Base-by-base conservation (phyloP, 2,329 filamentous ascomycete species). In the Parastagonospora avenae region DNA sequence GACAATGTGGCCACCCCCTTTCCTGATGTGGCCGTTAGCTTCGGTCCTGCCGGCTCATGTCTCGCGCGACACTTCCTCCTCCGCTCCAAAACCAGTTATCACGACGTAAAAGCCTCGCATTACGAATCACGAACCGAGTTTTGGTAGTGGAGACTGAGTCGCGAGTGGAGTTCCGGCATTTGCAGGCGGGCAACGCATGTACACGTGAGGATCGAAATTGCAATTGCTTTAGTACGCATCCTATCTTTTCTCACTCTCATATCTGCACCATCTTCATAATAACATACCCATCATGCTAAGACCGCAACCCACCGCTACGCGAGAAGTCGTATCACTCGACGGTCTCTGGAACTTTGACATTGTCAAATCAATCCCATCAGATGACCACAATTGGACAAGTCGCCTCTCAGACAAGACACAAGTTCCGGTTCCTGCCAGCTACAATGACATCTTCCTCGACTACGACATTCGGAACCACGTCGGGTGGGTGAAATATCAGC, bases 401-500 rank as follows among this genome's bases (percentile, higher is more conserved):
- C 43, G 28, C 8, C 9, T 54, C n/a, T 40, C 42, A n/a, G 10
- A 29, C 30, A 50, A 46, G 8, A n/a, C 15, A 10, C 46, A 54
- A 40, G 28, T 19, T 8, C 52, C 48, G 4, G 47, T 54, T 14
- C 52, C 50, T 12, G 48, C 52, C 14, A 51, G 42, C 32, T 55
- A 55, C 36, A 52, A 55, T 31, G 52, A 55, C 24, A 36, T 55
- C 16, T 52, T 52, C 11, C 35, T 55, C 12, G 41, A 52, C 35
- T 11, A 14, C 10, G 31, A 52, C 6, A 40, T 52, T 28, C 44
- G 41, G 12, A 43, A 49, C 24, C 52, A 55, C 24, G 48, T 55
- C 14, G 52, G 48, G 8, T 55, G 48, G 48, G 52, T 55, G 2
- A 43, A 36, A 19, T 52, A 55, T 43, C 52, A 55, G 15, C 48